A percentile compares a stretch with the other conserved stretches of the same genome.
phyloP scores from a whole-genome alignment of 495 filamentous ascomycete species.

The Cairneyella variabilis region DNA sequence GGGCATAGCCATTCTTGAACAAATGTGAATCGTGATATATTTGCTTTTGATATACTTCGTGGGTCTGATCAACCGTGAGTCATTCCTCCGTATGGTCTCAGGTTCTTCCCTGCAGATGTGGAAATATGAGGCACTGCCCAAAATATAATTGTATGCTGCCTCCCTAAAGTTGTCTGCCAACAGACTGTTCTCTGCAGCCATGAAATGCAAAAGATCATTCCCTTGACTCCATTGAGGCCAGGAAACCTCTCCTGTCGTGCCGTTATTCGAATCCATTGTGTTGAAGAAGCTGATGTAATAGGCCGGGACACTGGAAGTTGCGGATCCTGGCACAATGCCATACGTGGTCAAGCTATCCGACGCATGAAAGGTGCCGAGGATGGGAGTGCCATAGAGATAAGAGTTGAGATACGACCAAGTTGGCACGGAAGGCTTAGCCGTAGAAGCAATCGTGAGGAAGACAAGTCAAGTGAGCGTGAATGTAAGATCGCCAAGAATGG shows the following conservation, averaged over 20 bases:
- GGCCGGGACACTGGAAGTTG: conserved; percentile 49
- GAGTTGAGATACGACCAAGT: conserved; percentile 65
- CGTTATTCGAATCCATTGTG: conserved; percentile 58
- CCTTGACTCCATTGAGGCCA: conserved; percentile 60
- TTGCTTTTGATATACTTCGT: too few relatives aligned
- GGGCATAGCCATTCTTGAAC: not conserved
- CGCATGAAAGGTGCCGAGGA: conserved; percentile 73
- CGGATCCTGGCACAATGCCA: conserved; percentile 28
- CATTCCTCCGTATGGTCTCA: too few relatives aligned
- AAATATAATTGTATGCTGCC: conserved; percentile 43
- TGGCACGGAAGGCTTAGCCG: conserved; percentile 58
- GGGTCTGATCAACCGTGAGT: too few relatives aligned
- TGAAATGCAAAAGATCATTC: conserved; percentile 55
- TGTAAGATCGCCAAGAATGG: conserved; percentile 58
- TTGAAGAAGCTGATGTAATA: conserved; percentile 67
- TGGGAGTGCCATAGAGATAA: conserved; percentile 61
- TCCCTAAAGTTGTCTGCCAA: conserved; percentile 58
- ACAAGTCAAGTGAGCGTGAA: conserved; percentile 13
- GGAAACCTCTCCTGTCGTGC: conserved; percentile 32
- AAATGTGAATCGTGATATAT: too few relatives aligned
- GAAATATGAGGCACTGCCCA: conserved; percentile 38
- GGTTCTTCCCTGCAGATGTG: conserved; percentile 41
- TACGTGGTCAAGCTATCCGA: conserved; percentile 38
- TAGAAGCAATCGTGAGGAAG: conserved; percentile 49
- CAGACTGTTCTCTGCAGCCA: conserved; percentile 36